Evolutionary conservation across 371 early-diverging fungal species (phyloP), one percentile per base, ranked within the genome.

Genomic region (Actinomucor elegans): DNA sequence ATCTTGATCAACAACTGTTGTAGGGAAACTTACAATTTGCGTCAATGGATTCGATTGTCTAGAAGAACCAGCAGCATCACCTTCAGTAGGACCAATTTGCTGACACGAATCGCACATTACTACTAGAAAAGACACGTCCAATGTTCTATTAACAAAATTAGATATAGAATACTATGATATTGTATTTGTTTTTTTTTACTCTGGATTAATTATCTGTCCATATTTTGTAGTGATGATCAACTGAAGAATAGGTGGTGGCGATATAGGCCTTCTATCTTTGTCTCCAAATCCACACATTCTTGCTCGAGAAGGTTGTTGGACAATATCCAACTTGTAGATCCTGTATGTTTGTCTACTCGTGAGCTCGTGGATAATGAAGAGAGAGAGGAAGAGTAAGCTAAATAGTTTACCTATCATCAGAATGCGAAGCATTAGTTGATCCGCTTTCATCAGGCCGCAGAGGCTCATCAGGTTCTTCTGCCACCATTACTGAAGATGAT

Each of bases 261-360:
- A 71, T 40, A 83, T 70, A 0, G 83, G 81, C 44, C 84, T 71
- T 41, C 84, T 64, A 48, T 86, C 86, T 64, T 82, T 88, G 49
- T 89, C 89, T 1, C 91, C 90, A 69, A 89, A 90, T 7, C 91
- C 91, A 64, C 93, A 91, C 87, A 91, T 90, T 6, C 93, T 83
- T 8, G 90, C 91, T 17, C 90, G 75, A n/a, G 71, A 59, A 8
- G 94, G 92, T 43, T 90, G 88, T 59, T 92, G 92, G 9, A 80
- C 71, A 42, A 87, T 43, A 11, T 48, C 48, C 7, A 69, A 26
- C 18, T 53, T 31, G 48, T 56, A 67, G 14, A n/a, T n/a, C n/a
- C n/a, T n/a, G n/a, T n/a, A n/a, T n/a, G n/a, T n/a, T n/a, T n/a
- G n/a, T n/a, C n/a, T n/a, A n/a, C n/a, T n/a, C n/a, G n/a, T n/a